phyloP scores from a whole-genome alignment of 2,329 filamentous ascomycete genomes.

The Colletotrichum abscissum region DNA sequence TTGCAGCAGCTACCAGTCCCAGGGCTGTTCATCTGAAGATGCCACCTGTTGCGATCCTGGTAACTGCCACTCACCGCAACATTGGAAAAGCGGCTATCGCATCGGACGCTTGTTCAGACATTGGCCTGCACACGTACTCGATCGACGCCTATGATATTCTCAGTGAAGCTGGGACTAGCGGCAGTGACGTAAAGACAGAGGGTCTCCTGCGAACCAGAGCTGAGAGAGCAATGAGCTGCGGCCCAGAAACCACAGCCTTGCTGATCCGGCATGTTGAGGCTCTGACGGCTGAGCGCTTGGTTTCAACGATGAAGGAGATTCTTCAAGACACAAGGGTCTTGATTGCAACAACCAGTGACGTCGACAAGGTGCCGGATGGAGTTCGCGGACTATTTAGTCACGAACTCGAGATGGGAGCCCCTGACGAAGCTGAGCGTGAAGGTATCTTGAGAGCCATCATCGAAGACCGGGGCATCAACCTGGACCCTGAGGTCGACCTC shows the following conservation, averaged over 20 bases:
- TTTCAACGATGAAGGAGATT: conserved; percentile 85
- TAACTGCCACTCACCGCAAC: conserved; percentile 91
- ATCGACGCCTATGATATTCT: conserved; percentile 95
- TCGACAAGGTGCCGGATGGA: conserved; percentile 92
- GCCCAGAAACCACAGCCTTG: conserved; percentile 83
- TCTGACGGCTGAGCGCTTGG: conserved; percentile 90
- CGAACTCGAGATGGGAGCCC: conserved; percentile 92
- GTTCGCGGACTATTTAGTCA: conserved; percentile 94
- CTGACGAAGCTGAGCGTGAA: conserved; percentile 92
- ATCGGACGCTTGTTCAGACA: conserved; percentile 81
- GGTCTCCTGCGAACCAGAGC: conserved; percentile 88
- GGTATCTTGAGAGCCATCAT: conserved; percentile 85
- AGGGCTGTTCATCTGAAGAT: conserved; percentile 88
- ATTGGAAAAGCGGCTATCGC: conserved; percentile 92
- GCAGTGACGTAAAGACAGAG: conserved; percentile 93
- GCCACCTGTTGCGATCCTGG: conserved; percentile 86
- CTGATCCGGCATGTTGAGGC: conserved; percentile 93
- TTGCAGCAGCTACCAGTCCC: conserved; percentile 88
- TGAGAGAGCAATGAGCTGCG: conserved; percentile 90
- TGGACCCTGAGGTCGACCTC: conserved; percentile 87
- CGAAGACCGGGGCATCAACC: conserved; percentile 77
- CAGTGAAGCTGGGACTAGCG: conserved; percentile 88
- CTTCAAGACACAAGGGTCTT: conserved; percentile 83
- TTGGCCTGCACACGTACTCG: conserved; percentile 88
- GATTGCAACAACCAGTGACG: conserved; percentile 93